Evolutionary conservation across 2,329 filamentous ascomycete genomes (phyloP).

Genomic region (Pezicula radicicola): DNA sequence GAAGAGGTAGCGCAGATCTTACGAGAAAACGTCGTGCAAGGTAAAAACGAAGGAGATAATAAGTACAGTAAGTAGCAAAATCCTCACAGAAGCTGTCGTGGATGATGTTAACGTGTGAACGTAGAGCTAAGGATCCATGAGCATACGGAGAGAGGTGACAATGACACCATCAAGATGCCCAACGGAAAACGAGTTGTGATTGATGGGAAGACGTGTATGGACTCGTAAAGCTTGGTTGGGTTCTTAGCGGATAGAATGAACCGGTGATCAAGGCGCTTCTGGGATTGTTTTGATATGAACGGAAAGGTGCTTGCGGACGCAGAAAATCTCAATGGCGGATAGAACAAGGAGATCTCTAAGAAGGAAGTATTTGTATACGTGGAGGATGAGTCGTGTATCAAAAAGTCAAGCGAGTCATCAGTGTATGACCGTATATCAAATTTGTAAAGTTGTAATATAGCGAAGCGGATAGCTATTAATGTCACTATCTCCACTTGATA

Average conservation of each 20-base stretch:
- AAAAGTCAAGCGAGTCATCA: too few relatives aligned
- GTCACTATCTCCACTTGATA: too few relatives aligned
- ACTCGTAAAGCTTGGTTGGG: slow-evolving; percentile 2
- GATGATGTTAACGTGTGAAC: background rate
- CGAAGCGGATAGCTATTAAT: too few relatives aligned
- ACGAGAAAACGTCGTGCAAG: slow-evolving; percentile 85
- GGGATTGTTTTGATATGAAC: background rate
- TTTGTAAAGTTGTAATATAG: too few relatives aligned
- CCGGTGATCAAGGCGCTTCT: too few relatives aligned
- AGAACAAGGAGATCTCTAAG: too few relatives aligned
- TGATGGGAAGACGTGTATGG: slow-evolving; percentile 28
- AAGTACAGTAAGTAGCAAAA: slow-evolving; percentile 55
- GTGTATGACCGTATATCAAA: too few relatives aligned
- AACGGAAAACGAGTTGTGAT: slow-evolving; percentile 29
- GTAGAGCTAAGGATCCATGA: slow-evolving; percentile 85
- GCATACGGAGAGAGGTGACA: slow-evolving; percentile 87
- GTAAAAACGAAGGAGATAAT: slow-evolving; percentile 47
- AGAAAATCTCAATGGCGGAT: too few relatives aligned
- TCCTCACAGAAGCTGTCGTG: background rate
- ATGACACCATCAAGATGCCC: slow-evolving; percentile 76
- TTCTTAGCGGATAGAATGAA: background rate
- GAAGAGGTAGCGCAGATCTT: slow-evolving; percentile 79
- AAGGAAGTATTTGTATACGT: too few relatives aligned
- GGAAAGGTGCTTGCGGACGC: too few relatives aligned
- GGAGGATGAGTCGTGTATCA: too few relatives aligned